Conservation (phyloP, 2,329 filamentous ascomycete genomes). For the Aspergillus transmontanensis region DNA sequence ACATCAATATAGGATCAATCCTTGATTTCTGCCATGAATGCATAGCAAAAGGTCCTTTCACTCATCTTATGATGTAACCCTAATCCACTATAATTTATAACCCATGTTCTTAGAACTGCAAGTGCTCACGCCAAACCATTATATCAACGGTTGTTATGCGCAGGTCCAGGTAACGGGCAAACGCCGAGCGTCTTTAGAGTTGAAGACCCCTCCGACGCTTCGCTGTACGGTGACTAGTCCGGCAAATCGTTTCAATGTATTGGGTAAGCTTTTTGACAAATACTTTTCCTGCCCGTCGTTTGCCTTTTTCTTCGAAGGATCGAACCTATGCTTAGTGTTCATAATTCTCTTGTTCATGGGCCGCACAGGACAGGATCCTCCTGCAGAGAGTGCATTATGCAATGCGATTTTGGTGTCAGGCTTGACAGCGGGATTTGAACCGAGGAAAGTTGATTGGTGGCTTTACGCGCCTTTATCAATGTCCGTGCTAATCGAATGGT, state of each 20-base stretch:
- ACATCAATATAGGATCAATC: not conserved
- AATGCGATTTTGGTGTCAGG: not conserved
- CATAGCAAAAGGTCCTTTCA: not conserved
- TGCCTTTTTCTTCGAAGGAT: not conserved
- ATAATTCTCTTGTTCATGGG: not conserved
- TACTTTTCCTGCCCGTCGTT: not conserved
- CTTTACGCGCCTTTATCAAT: not conserved
- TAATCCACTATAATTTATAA: not conserved
- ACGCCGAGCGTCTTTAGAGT: not conserved
- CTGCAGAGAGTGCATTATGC: not conserved
- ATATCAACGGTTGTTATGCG: not conserved
- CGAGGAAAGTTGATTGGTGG: not conserved
- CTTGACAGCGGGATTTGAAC: too few relatives aligned
- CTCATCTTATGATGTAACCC: not conserved
- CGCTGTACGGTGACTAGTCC: not conserved
- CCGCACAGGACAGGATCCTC: not conserved
- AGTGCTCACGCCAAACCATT: not conserved
- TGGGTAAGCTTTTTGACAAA: not conserved
- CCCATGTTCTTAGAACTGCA: not conserved
- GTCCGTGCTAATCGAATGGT: not conserved
- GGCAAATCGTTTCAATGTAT: not conserved
- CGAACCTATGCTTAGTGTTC: not conserved
- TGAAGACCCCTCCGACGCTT: not conserved
- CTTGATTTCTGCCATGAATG: not conserved
- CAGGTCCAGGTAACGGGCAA: not conserved